phyloP scores from a whole-genome alignment of 225 moss, liverwort and hornwort species.

The Ulota crispa region DNA sequence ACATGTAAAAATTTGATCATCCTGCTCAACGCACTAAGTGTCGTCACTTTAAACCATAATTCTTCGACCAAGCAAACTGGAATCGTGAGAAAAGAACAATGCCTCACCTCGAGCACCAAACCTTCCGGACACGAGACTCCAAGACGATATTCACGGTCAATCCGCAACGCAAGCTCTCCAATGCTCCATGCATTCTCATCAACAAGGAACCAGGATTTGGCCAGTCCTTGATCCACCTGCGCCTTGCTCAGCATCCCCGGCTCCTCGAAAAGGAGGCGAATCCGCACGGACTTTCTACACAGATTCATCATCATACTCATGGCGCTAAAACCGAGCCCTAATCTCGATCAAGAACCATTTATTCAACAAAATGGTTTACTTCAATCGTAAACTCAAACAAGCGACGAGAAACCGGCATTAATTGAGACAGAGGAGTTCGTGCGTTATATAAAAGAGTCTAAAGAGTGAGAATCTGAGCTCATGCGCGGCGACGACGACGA shows the following conservation, averaged over 20 bases:
- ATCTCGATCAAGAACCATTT: neutral
- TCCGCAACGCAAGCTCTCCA: slow-evolving; percentile 33
- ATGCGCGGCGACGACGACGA: neutral
- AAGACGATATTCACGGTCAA: slow-evolving; percentile 33
- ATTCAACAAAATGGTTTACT: neutral
- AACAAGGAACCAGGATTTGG: slow-evolving; percentile 57
- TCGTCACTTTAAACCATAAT: neutral
- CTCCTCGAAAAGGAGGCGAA: slow-evolving; percentile 53
- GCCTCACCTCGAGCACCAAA: slow-evolving; percentile 49
- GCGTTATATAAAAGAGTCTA: neutral
- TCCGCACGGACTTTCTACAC: slow-evolving; percentile 34
- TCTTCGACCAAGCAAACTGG: neutral
- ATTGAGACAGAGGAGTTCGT: neutral
- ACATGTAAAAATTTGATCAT: neutral
- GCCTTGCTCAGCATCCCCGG: slow-evolving; percentile 33
- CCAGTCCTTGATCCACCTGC: slow-evolving; percentile 46
- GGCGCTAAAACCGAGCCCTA: slow-evolving; percentile 16
- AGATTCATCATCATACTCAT: slow-evolving; percentile 39
- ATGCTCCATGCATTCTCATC: slow-evolving; percentile 28
- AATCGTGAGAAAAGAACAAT: neutral
- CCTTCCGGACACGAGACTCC: slow-evolving; percentile 38
- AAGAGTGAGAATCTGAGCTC: neutral
- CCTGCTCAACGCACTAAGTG: neutral
- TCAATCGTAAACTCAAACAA: neutral
- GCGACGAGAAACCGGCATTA: neutral